Evolutionary conservation across 169 alveolate species (phyloP).

Genomic region (Plasmodium gonderi): DNA sequence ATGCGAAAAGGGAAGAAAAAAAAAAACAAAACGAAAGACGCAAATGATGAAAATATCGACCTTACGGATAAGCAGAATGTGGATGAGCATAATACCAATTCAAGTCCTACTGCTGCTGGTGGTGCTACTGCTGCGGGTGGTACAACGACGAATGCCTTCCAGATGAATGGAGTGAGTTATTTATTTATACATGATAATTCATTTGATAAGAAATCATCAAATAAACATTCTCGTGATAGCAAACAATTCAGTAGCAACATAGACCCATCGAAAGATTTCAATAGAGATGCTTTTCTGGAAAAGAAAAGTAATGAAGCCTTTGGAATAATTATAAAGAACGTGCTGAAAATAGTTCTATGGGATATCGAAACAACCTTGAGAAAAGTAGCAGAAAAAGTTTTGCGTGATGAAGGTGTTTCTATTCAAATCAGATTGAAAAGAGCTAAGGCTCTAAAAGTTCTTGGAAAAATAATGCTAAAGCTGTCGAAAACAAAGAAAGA

Average conservation of each 20-base stretch:
- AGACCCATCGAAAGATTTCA: not conserved
- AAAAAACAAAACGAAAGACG: not conserved
- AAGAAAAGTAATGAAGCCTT: conserved; percentile 51
- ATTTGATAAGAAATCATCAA: too few species aligned
- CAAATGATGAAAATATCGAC: too few species aligned
- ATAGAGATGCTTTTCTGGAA: conserved; percentile 31
- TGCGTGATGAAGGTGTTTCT: conserved; percentile 77
- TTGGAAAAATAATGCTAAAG: conserved; percentile 80
- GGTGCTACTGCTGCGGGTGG: too few species aligned
- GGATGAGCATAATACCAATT: too few species aligned
- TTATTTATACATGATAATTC: too few species aligned
- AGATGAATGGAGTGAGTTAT: too few species aligned
- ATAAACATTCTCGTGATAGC: not conserved
- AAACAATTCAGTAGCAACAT: not conserved
- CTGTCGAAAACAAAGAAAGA: conserved; percentile 67
- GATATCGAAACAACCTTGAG: conserved; percentile 84
- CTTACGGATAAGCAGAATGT: too few species aligned
- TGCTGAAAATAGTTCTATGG: conserved; percentile 78
- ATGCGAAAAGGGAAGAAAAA: not conserved
- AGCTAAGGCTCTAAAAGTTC: conserved; percentile 73
- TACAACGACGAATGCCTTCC: too few species aligned
- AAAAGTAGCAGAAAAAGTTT: conserved; percentile 79
- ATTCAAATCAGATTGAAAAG: conserved; percentile 77
- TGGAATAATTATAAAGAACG: conserved; percentile 61
- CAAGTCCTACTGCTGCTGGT: too few species aligned